A percentile compares a stretch with the other conserved stretches of the same genome.
Evolutionary conservation across 2,329 filamentous ascomycete genomes (phyloP).

Genomic region (Penicillium psychrosexuale): DNA sequence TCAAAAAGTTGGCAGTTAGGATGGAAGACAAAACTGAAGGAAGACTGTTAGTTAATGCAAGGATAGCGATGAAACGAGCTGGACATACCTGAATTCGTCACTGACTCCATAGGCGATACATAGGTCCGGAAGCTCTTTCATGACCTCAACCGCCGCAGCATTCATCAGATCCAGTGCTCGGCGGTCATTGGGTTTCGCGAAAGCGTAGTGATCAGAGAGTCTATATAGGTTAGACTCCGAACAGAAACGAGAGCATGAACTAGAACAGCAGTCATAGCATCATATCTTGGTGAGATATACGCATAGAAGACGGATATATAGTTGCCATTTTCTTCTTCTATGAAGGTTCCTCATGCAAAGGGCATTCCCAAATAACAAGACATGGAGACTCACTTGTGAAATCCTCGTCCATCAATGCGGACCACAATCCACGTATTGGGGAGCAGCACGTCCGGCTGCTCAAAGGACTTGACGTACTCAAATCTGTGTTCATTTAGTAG

Average conservation of each 20-base stretch:
- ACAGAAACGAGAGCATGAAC: not conserved
- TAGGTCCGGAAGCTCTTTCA: slow-evolving; percentile 80
- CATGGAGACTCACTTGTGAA: slow-evolving; percentile 69
- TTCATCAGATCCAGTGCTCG: slow-evolving; percentile 94
- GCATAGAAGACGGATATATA: not conserved
- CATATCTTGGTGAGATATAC: not conserved
- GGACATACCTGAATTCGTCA: slow-evolving; percentile 70
- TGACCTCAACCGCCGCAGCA: slow-evolving; percentile 76
- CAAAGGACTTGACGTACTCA: slow-evolving; percentile 89
- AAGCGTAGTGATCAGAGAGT: slow-evolving; percentile 76
- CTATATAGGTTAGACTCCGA: slow-evolving; percentile 43
- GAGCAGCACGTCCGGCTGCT: slow-evolving; percentile 74
- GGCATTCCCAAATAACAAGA: not conserved
- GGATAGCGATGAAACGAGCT: not conserved
- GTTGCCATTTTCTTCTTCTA: not conserved
- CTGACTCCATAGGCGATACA: slow-evolving; percentile 88
- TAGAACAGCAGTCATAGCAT: not conserved
- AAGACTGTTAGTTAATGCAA: not conserved
- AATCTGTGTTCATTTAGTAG: slow-evolving; percentile 58
- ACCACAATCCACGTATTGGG: slow-evolving; percentile 96
- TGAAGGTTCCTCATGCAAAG: not conserved
- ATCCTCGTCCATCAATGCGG: slow-evolving; percentile 87
- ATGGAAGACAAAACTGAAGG: slow-evolving; percentile 76
- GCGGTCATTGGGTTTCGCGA: slow-evolving; percentile 88
- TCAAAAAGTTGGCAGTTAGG: slow-evolving; percentile 81